Base-by-base conservation (phyloP, 495 filamentous ascomycete genomes). In the Xylaria longipes region DNA sequence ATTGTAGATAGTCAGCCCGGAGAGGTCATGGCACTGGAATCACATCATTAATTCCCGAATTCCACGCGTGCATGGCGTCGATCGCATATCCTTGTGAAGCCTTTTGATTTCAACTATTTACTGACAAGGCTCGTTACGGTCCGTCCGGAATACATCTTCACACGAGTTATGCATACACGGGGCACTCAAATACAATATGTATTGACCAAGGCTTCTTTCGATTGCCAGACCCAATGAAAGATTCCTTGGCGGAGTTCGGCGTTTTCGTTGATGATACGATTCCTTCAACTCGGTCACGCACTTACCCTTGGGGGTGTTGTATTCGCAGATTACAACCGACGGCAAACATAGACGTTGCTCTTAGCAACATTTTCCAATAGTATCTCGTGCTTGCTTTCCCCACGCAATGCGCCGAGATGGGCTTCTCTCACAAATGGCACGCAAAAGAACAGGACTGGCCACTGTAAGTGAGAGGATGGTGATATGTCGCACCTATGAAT, bases 1-100 rank as follows among this genome's bases (percentile, higher is more conserved):
- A 84, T 84, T 85, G 84, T 85, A 85, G 82, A 84, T 85, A 85
- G 78, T 81, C 82, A 77, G 61, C 45, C 69, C 71, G 68, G 73
- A 75, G 69, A 66, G 70, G 64, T 58, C 73, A 68, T 73, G 78
- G 65, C 61, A 75, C 33, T 74, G 76, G 66, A 81, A 80, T 81
- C 77, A 75, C 58, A 70, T 35, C 41, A 25, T 63, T 77, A 74
- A 75, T 77, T 57, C 50, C 37, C 48, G n/a, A 67, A 22, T 54
- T 29, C 33, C 11, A 39, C 20, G 9, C 46, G 22, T 56, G 31
- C 65, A 39, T 5, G 20, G 31, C 63, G 9, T 22, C 31, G 14
- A 52, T 9, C 14, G 17, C 25, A n/a, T 39, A 11, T 20, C 6
- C 0, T 14, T 1, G 12, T 29, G 33, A 67, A 35, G 43, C 27